phyloP scores from a whole-genome alignment of 768 basidiomycete genomes.

The Lanmaoa rubissima region DNA sequence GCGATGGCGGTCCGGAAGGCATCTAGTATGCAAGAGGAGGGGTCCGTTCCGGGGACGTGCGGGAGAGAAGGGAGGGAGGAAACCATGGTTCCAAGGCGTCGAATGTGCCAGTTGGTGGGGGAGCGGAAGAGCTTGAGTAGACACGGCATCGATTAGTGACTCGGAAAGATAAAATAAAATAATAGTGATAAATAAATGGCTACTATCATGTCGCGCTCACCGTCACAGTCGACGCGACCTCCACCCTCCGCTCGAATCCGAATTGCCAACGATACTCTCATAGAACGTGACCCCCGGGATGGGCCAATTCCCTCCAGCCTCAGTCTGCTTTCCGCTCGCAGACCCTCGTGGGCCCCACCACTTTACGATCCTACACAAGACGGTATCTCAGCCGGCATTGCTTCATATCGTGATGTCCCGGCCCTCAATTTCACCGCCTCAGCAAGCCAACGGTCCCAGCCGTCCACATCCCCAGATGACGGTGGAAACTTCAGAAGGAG shows the following conservation, averaged over 20 bases:
- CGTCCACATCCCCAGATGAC: slow-evolving; percentile 46
- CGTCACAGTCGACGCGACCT: slow-evolving; percentile 20
- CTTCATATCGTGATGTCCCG: slow-evolving; percentile 33
- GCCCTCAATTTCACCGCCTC: slow-evolving; percentile 17
- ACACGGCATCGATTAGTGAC: background rate
- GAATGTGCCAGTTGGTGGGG: background rate
- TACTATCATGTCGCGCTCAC: slow-evolving; percentile 25
- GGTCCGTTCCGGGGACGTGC: slow-evolving; percentile 49
- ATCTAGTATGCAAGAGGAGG: slow-evolving; percentile 66
- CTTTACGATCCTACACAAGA: slow-evolving; percentile 29
- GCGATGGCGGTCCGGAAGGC: slow-evolving; percentile 83
- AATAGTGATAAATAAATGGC: background rate
- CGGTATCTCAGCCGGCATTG: slow-evolving; percentile 13
- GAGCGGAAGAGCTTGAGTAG: slow-evolving; percentile 3
- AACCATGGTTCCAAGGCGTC: slow-evolving; percentile 25
- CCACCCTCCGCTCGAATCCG: slow-evolving; percentile 22
- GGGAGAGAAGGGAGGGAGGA: slow-evolving; percentile 40
- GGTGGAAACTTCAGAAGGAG: slow-evolving; percentile 55
- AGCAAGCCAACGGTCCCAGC: slow-evolving; percentile 11
- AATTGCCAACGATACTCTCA: slow-evolving; percentile 14
- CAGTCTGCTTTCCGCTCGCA: slow-evolving; percentile 33
- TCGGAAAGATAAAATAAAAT: background rate
- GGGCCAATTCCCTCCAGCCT: slow-evolving; percentile 28
- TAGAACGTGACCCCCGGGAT: slow-evolving; percentile 23
- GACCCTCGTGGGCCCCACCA: slow-evolving; percentile 34